Base-by-base conservation (phyloP, 768 basidiomycete species). In the Pulveroboletus sp. region DNA sequence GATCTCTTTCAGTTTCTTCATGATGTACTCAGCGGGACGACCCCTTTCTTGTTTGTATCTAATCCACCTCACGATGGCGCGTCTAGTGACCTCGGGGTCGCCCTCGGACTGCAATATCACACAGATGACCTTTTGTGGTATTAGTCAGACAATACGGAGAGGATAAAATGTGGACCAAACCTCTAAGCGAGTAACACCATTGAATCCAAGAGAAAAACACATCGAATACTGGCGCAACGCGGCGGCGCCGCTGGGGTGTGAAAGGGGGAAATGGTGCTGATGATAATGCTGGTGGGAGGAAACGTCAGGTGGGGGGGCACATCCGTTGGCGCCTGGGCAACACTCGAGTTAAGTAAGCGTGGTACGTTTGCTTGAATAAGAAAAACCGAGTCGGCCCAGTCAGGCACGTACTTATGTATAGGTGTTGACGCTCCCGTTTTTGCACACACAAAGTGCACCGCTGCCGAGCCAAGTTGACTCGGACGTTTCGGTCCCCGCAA, bases 41-140 rank as follows among this genome's bases (percentile, higher is more conserved):
- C 58, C 54, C 31, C 64, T 67, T 6, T 19, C 19, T 43, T 68
- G 67, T 22, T 67, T 67, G 26, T 46, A 57, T 41, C 44, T 45
- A 40, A 67, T 68, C 58, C 63, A 67, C 0, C 48, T 62, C 9
- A 68, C 64, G 2, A 67, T 43, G n/a, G 65, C 65, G 9, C 57
- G 57, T 34, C 58, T 56, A 12, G 67, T 67, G 30, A 9, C 55
- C 26, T 29, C 27, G 6, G 27, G 6, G 27, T 29, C 27, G 27
- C 27, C 27, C 27, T 6, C 27, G 12, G 27, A 6, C 12, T 12
- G 27, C 27, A 16, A 10, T 30, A 29, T 29, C 27, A 68, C 66
- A 12, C 61, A 12, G 34, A 69, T 61, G 48, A 67, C 66, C 66
- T 67, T 27, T 54, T 17, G 11, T 39, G 11, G 43, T 19, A 10